A percentile compares a stretch with the other conserved stretches of the same genome.
Conservation (phyloP, 768 basidiomycete species). For the Amanita phalloides region DNA sequence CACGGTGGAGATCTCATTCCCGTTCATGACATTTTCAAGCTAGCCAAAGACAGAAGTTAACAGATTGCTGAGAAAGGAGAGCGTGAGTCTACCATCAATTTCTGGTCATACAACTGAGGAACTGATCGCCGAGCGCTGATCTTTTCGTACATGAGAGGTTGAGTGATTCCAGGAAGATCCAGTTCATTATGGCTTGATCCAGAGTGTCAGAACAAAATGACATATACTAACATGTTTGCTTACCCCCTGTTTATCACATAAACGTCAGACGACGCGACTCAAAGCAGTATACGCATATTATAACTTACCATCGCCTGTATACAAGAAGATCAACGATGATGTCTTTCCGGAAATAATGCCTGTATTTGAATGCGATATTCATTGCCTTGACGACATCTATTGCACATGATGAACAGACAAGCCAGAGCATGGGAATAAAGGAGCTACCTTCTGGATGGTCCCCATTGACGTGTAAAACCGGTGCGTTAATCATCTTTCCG, state of each 20-base stretch:
- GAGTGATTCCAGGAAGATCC: constrained; percentile 79
- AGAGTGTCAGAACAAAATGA: not conserved
- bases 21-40: constrained; percentile 37
- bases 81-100: constrained; percentile 42
- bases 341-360: constrained; percentile 84
- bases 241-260: constrained; percentile 25
- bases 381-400: constrained; percentile 77
- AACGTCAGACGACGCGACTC: not conserved
- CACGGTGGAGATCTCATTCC: constrained; percentile 34
- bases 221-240: constrained; percentile 5
- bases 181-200: constrained; percentile 72
- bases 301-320: constrained; percentile 65
- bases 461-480: constrained; percentile 85
- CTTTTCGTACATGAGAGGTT: constrained; percentile 85
- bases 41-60: constrained; percentile 18
- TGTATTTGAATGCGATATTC: constrained; percentile 80
- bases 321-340: constrained; percentile 85
- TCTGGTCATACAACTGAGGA: constrained; percentile 73
- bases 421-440: not conserved
- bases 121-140: constrained; percentile 71
- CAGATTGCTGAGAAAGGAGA: not conserved
- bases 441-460: constrained; percentile 73
- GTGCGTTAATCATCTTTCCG: constrained; percentile 85
- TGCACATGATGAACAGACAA: not conserved
- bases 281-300: not conserved